These are phyloP conservation scores for Nitzschia sp. DNA, from an alignment of 108 stramenopile species.

Conservation along the genomic window DNA sequence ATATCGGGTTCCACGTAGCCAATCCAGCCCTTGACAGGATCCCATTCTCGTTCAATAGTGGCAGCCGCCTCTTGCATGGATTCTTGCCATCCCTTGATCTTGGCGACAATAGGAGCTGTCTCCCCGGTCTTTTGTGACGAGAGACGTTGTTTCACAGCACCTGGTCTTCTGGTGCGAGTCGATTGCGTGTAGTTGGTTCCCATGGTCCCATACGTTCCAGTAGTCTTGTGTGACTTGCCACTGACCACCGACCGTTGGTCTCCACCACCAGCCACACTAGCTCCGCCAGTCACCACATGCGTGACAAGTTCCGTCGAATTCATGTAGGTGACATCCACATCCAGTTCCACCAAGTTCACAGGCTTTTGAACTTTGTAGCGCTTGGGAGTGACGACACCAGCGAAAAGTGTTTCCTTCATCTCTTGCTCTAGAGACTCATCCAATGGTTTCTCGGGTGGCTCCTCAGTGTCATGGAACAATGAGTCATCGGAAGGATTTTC, in stretches of 20 bases:
- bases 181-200: conserved; percentile 40
- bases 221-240: conserved; percentile 45
- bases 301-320: conserved; percentile 37
- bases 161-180: conserved; percentile 63
- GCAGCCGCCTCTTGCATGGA: conserved; percentile 66
- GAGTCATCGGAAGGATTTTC: conserved; percentile 15
- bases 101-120: conserved; percentile 25
- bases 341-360: conserved; percentile 15
- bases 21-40: conserved; percentile 65
- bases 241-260: conserved; percentile 39
- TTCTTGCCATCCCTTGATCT: conserved; percentile 69
- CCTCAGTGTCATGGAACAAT: conserved; percentile 6
- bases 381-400: not conserved
- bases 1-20: conserved; percentile 52
- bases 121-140: conserved; percentile 45
- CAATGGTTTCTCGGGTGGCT: not conserved
- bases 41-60: conserved; percentile 55
- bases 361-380: not conserved
- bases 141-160: conserved; percentile 56
- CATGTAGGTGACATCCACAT: conserved; percentile 43
- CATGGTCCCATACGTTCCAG: conserved; percentile 28
- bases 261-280: not conserved
- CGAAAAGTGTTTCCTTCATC: conserved; percentile 21
- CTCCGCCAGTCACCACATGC: conserved; percentile 7
- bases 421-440: conserved; percentile 7